These are phyloP conservation scores for Heritiera fomes DNA, from an alignment of 345 rosid genomes.

Conservation along the genomic window DNA sequence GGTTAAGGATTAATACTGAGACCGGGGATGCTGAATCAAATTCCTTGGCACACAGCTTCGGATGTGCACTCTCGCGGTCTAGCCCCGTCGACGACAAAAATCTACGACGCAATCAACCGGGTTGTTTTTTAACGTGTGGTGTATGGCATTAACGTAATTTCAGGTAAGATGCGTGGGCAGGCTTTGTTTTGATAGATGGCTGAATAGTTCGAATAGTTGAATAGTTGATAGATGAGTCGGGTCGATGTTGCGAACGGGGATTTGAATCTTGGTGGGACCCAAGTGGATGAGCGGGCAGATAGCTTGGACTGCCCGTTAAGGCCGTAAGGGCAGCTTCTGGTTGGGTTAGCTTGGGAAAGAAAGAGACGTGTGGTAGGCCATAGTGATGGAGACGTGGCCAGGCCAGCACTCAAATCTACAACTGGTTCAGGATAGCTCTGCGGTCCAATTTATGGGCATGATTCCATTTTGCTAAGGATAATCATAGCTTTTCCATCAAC, in stretches of 20 bases:
- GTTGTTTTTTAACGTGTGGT: neutral
- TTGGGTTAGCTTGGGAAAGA: neutral
- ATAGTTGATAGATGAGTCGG: too few species aligned
- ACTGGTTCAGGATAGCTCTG: neutral
- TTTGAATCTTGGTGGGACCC: neutral
- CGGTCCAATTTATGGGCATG: neutral
- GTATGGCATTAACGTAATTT: constrained; percentile 1
- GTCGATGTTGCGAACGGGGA: neutral
- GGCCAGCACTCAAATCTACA: neutral
- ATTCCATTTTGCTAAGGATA: neutral
- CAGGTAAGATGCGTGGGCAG: neutral
- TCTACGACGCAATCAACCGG: neutral
- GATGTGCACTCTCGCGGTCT: neutral
- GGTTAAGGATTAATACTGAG: neutral
- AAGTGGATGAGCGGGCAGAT: neutral
- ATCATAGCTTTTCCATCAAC: neutral
- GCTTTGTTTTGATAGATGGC: neutral
- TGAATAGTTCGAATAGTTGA: too few species aligned
- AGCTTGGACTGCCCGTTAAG: neutral
- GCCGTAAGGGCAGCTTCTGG: neutral
- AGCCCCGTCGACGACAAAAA: neutral
- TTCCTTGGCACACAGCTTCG: neutral
- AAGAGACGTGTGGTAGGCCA: neutral
- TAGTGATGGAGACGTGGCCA: neutral
- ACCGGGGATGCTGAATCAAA: neutral